Percentiles rank a stretch among this genome's conserved stretches.
Conservation (phyloP, 805 yeast genomes). For the Brettanomyces nanus region DNA sequence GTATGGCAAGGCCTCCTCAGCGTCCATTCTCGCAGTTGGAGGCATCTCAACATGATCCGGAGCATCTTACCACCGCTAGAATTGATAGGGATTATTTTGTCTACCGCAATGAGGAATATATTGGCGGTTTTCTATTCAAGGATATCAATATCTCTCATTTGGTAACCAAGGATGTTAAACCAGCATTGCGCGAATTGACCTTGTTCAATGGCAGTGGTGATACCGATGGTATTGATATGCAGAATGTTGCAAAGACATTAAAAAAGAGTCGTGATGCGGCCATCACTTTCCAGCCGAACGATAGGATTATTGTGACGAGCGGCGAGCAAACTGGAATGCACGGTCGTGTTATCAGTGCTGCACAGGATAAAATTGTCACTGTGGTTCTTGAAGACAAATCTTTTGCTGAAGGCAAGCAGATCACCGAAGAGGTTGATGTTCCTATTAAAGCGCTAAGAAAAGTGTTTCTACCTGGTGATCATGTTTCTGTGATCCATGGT, state of each 20-base stretch:
- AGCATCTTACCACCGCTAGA: slow-evolving; percentile 54
- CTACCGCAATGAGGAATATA: slow-evolving; percentile 83
- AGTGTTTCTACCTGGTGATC: slow-evolving; percentile 85
- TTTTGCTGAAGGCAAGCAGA: slow-evolving; percentile 48
- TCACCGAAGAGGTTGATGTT: slow-evolving; percentile 49
- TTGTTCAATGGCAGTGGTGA: slow-evolving; percentile 45
- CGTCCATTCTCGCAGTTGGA: slow-evolving; percentile 82
- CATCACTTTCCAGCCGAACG: slow-evolving; percentile 81
- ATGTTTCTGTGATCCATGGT: slow-evolving; percentile 87
- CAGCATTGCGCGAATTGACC: slow-evolving; percentile 82
- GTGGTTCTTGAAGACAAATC: slow-evolving; percentile 40
- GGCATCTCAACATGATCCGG: slow-evolving; percentile 78
- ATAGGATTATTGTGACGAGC: slow-evolving; percentile 79
- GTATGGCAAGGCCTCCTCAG: slow-evolving; percentile 59
- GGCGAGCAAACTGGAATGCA: slow-evolving; percentile 91
- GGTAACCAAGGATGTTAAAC: slow-evolving; percentile 72
- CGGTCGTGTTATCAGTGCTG: slow-evolving; percentile 68
- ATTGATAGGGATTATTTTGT: slow-evolving; percentile 53
- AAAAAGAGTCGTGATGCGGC: slow-evolving; percentile 51
- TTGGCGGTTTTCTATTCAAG: slow-evolving; percentile 79
- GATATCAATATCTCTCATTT: slow-evolving; percentile 78
- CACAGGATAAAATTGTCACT: slow-evolving; percentile 46
- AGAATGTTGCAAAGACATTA: slow-evolving; percentile 79
- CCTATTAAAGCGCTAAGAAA: slow-evolving; percentile 80
- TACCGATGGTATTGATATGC: slow-evolving; percentile 69